phyloP scores from a whole-genome alignment of 495 filamentous ascomycete genomes.

The Xylaria scruposa region DNA sequence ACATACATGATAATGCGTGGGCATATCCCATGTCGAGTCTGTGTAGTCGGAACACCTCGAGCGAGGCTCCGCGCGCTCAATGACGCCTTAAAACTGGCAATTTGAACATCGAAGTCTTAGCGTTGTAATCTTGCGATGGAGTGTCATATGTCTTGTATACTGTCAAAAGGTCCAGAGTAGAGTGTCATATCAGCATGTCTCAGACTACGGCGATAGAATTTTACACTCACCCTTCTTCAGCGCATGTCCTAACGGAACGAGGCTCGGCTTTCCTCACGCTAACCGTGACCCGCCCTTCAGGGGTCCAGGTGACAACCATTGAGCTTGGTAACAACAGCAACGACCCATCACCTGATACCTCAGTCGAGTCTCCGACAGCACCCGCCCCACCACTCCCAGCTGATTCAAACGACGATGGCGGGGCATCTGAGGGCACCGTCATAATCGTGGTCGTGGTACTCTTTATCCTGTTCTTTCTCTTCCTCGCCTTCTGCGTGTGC shows the following conservation, averaged over 20 bases:
- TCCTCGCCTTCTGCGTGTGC: neutral
- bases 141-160: neutral
- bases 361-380: neutral
- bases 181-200: neutral
- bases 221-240: no score
- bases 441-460: conserved; percentile 23
- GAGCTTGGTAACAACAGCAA: conserved; percentile 15
- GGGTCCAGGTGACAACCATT: conserved; percentile 15
- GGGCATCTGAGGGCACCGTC: neutral
- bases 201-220: neutral
- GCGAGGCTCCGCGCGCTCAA: neutral
- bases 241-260: neutral
- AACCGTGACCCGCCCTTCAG: conserved; percentile 8
- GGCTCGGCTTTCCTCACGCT: conserved; percentile 16
- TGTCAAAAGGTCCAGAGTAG: neutral
- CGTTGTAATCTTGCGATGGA: neutral
- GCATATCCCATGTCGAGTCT: neutral
- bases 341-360: neutral
- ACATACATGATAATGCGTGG: conserved; percentile 2
- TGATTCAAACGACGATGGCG: neutral
- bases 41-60: neutral
- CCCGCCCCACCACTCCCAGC: neutral
- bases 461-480: conserved; percentile 19
- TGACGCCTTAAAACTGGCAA: neutral
- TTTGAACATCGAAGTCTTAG: neutral